Base-by-base conservation (phyloP, 1,139 yeast genomes). In the Geotrichum siamense region DNA sequence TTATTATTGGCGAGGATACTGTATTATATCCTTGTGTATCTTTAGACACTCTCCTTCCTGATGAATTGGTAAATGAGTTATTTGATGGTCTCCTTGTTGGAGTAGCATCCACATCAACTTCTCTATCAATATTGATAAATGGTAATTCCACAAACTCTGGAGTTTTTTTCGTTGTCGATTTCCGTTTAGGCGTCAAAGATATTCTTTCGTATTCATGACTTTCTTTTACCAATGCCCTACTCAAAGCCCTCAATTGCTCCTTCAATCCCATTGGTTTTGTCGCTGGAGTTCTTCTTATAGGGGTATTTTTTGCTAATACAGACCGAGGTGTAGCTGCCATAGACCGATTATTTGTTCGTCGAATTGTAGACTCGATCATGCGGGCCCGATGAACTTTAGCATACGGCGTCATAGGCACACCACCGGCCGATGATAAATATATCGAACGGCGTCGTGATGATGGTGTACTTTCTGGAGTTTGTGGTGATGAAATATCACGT, bases 321-420 rank as follows among this genome's bases (percentile, higher is more conserved):
- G 46, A 12, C 43, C 39, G 43, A 43, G 33, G 12, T 38, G 37
- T 26, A 38, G 43, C 16, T 43, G 39, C 20, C 30, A 30, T n/a
- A 32, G 39, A 15, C 30, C n/a, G 25, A 36, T 39, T 25, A 29
- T 31, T 25, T 39, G 29, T 28, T 35, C 43, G 16, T 20, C 46
- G 39, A 17, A 43, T 43, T 12, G 46, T 43, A 6, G 43, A 38
- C 8, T 42, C 31, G 17, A 43, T 43, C 43, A 38, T 38, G 16
- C 46, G 37, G n/a, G 46, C 46, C 25, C 30, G 38, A 30, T 39
- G 40, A n/a, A 43, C 46, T 10, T 34, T 43, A 3, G 46, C 46
- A 35, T 43, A 43, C 4, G 46, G 46, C 2, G 46, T 43, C n/a
- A 38, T 23, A 16, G 46, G 46, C 1, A 41, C 38, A 26, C 30